A percentile compares a stretch with the other conserved stretches of the same genome.
phyloP scores from a whole-genome alignment of 352 stramenopile species.

The Thraustochytrium sp. region DNA sequence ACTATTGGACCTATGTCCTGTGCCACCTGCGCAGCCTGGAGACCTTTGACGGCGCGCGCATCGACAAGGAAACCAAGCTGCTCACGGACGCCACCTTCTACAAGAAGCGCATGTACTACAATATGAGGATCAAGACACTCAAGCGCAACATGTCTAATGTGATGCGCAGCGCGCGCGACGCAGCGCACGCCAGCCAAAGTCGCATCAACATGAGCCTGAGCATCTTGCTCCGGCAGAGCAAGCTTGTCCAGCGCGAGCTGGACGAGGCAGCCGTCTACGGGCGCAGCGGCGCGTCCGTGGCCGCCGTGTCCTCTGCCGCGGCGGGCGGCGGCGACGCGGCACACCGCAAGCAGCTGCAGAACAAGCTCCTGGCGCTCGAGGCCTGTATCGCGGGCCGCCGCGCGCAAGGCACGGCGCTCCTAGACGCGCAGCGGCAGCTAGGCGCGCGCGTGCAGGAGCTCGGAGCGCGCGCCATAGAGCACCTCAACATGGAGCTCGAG shows the following conservation, averaged over 20 bases:
- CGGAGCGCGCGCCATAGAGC: constrained; percentile 60
- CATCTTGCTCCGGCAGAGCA: constrained; percentile 49
- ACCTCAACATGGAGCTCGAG: constrained; percentile 75
- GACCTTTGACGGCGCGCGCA: constrained; percentile 14
- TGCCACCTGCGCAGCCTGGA: constrained; percentile 65
- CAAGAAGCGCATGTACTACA: constrained; percentile 92
- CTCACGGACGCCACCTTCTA: constrained; percentile 80
- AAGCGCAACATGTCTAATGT: constrained; percentile 65
- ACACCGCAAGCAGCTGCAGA: constrained; percentile 36
- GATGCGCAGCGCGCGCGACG: constrained; percentile 55
- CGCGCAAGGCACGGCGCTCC: constrained; percentile 47
- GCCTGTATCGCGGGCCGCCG: constrained; percentile 53
- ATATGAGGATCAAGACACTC: constrained; percentile 83
- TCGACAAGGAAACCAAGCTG: constrained; percentile 70
- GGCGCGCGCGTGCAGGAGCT: constrained; percentile 46
- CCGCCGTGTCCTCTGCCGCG: neutral
- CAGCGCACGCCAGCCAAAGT: constrained; percentile 43
- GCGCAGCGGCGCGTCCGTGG: neutral
- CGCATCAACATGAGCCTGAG: constrained; percentile 52
- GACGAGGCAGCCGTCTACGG: constrained; percentile 38
- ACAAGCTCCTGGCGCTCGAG: constrained; percentile 54
- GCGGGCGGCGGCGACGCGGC: neutral
- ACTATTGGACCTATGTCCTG: constrained; percentile 83
- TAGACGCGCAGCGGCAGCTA: constrained; percentile 46
- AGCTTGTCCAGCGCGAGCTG: constrained; percentile 50